Evolutionary conservation across 768 basidiomycete species (phyloP), one percentile per base, ranked within the genome.

Genomic region (Calocybe cyanea): DNA sequence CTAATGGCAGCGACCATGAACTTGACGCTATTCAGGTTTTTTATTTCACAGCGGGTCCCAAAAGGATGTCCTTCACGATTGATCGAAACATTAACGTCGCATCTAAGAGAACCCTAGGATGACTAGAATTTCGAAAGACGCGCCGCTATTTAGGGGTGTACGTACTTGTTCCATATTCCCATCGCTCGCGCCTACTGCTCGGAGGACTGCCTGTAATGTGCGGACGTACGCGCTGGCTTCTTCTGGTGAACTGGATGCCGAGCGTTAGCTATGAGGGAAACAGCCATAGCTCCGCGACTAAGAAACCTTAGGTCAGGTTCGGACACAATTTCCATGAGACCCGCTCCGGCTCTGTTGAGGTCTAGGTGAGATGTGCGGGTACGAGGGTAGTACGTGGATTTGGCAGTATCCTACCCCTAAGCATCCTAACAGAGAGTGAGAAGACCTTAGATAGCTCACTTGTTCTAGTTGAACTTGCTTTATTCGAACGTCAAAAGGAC

Each of bases 391-490:
- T 73, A 77, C 2, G 77, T 82, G 1, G 92, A 88, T 64, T 96
- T 96, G 1, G 87, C 93, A 0, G 93, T 96, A 61, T 97, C 93
- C 90, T 95, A 40, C 4, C 36, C 35, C 11, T 41, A 24, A 9
- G 23, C 9, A 21, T 39, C 24, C 42, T 18, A 28, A 6, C 48
- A 34, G 42, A 42, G 45, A 31, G 50, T 45, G 49, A 15, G 30
- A 13, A 6, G 2, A 13, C 13, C 20, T 6, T 48, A 43, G 4
- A 20, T n/a, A 36, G 55, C 68, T 45, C 30, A 92, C 92, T 77
- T 97, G 95, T 65, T 99, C 96, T 0, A 98, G 75, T 57, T 98
- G 96, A 31, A 99, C 80, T 63, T 98, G 96, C 43, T 90, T 84
- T 44, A 99, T 88, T 13, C 93, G 73, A n/a, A 97, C 83, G 5